Percentiles rank a stretch among this genome's conserved stretches.
Conservation (phyloP, 2,329 filamentous ascomycete species). For the Fusarium anthophilum region DNA sequence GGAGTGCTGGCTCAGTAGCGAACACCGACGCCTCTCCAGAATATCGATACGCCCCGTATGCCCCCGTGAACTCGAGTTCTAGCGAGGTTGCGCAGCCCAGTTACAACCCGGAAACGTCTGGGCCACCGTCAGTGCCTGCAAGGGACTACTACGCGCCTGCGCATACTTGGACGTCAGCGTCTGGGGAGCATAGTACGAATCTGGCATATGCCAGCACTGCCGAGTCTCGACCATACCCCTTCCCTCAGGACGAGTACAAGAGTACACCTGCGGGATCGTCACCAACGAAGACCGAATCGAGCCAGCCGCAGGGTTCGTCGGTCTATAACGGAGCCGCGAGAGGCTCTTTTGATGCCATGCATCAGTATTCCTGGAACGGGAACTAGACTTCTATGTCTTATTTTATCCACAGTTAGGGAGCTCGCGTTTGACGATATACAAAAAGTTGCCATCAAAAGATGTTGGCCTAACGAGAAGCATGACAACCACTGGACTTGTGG, state of each 20-base stretch:
- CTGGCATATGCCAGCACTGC: constrained; percentile 56
- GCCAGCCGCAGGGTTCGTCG: constrained; percentile 52
- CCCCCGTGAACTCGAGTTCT: constrained; percentile 42
- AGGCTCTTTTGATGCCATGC: constrained; percentile 60
- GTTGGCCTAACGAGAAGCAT: constrained; percentile 35
- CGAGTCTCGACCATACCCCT: constrained; percentile 60
- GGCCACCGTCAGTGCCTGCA: constrained; percentile 41
- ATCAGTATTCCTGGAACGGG: constrained; percentile 67
- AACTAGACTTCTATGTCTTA: constrained; percentile 47
- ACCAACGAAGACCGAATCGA: constrained; percentile 48
- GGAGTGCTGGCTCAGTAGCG: constrained; percentile 58
- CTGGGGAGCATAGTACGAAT: constrained; percentile 56
- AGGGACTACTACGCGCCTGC: constrained; percentile 65
- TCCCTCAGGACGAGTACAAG: constrained; percentile 60
- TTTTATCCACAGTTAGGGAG: constrained; percentile 14
- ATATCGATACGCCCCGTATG: constrained; percentile 64
- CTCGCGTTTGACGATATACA: constrained; percentile 35
- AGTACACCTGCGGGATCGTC: constrained; percentile 38
- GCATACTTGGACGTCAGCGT: constrained; percentile 61
- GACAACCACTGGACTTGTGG: constrained; percentile 33
- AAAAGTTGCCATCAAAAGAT: constrained; percentile 28
- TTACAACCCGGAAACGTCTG: constrained; percentile 46
- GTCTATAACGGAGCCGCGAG: constrained; percentile 52
- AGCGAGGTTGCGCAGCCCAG: constrained; percentile 46
- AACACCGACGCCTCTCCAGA: constrained; percentile 62